Evolutionary conservation across 331 rosid species (phyloP), one percentile per base, ranked within the genome.

Genomic region (Quercus tomentella): DNA sequence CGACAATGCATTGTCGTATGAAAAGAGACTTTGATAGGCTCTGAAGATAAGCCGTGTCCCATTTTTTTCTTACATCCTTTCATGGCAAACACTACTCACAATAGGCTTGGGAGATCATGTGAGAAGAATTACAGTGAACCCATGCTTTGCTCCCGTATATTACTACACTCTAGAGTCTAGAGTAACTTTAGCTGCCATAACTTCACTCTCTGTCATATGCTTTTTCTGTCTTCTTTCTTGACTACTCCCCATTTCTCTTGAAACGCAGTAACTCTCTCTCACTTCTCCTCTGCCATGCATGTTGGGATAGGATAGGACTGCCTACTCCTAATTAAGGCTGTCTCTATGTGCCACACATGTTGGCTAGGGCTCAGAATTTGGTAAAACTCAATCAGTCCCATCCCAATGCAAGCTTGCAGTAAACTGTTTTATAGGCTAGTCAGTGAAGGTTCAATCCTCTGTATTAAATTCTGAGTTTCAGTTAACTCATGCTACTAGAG

Each of bases 81-180:
- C 17, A 49, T 49, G 54, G 2, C 5, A 49, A 49, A 49, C 17
- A 14, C 18, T 3, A 12, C 16, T 49, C 54, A 49, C 5, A 49
- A 77, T 25, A 22, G 3, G 15, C 68, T 18, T 26, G 56, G 57
- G 45, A 33, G 17, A 2, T 28, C 77, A 75, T 75, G 86, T 79
- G 81, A 76, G 45, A 9, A 57, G 9, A 72, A 67, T 56, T 61
- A 63, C 45, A 0, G 75, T 82, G 75, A 77, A 56, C 35, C 18
- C 75, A 30, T 63, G 60, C 35, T 70, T 54, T 70, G 81, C 75
- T 55, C 65, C 78, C 67, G 4, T 7, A 37, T 8, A 37, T 8
- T 35, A 35, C 9, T 37, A 8, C 45, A 37, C 11, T 37, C 45
- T 8, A 37, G 45, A 37, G 11, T 37, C 45, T 41, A 41, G 45